These are phyloP conservation scores for Raffaelea deltoideospora DNA, from an alignment of 2,329 filamentous ascomycete genomes.

Conservation along the genomic window DNA sequence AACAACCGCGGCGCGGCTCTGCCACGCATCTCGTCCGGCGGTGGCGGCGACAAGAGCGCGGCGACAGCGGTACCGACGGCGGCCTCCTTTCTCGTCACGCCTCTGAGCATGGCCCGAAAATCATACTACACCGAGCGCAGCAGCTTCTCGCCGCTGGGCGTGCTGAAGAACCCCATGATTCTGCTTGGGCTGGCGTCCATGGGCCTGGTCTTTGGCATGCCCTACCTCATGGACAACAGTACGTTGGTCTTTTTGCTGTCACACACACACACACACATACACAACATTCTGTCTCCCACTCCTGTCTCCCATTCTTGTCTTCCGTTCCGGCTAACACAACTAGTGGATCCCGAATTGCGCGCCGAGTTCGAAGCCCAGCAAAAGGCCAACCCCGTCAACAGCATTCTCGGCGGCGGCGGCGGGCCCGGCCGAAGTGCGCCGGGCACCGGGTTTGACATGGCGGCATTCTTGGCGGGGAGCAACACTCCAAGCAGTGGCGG, in stretches of 20 bases:
- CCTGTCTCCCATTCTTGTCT: no score
- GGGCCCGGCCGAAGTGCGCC: slow-evolving; percentile 20
- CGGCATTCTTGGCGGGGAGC: slow-evolving; percentile 42
- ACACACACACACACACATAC: no score
- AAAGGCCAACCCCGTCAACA: slow-evolving; percentile 54
- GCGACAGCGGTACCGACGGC: slow-evolving; percentile 4
- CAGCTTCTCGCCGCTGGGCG: slow-evolving; percentile 62
- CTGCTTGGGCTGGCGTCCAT: slow-evolving; percentile 75
- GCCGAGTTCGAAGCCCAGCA: slow-evolving; percentile 88
- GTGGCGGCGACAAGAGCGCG: slow-evolving; percentile 11
- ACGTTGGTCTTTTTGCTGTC: no score
- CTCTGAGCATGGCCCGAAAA: slow-evolving; percentile 43
- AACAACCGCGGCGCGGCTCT: slow-evolving; percentile 60
- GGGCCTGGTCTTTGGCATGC: slow-evolving; percentile 78
- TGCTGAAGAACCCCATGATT: slow-evolving; percentile 94
- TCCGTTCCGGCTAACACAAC: neutral
- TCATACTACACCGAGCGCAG: slow-evolving; percentile 62
- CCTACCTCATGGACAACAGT: slow-evolving; percentile 93
- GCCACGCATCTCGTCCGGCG: slow-evolving; percentile 23
- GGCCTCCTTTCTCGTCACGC: slow-evolving; percentile 39
- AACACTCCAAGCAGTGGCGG: slow-evolving; percentile 26
- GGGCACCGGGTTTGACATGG: slow-evolving; percentile 45
- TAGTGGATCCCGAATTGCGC: slow-evolving; percentile 93
- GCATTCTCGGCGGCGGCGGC: slow-evolving; percentile 32
- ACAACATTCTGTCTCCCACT: no score